Evolutionary conservation across 441 rosid genomes (phyloP).

Genomic region (Isatis lusitanica): DNA sequence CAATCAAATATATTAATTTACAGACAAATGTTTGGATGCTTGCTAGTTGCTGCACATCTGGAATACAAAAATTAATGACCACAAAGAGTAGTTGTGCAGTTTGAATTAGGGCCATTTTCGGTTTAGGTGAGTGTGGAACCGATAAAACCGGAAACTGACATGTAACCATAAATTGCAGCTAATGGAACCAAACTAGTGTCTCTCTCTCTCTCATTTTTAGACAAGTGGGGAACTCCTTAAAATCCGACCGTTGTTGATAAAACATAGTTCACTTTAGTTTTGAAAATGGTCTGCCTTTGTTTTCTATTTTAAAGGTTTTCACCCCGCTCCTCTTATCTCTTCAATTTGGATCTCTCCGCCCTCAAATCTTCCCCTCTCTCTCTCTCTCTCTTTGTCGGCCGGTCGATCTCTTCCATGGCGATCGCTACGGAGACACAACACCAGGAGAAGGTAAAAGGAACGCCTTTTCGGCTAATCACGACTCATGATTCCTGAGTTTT

Average conservation of each 20-base stretch:
- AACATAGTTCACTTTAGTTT: neutral
- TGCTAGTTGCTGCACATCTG: too few relatives aligned
- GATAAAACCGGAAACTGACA: neutral
- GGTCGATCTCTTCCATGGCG: slow-evolving; percentile 31
- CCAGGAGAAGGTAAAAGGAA: slow-evolving; percentile 31
- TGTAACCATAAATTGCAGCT: too few relatives aligned
- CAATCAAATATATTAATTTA: too few relatives aligned
- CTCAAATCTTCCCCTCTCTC: slow-evolving; percentile 1
- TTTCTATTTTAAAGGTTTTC: neutral
- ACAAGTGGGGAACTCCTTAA: slow-evolving; percentile 11
- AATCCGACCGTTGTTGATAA: slow-evolving; percentile 30
- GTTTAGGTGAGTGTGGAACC: neutral
- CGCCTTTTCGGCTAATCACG: neutral
- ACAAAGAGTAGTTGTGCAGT: too few relatives aligned
- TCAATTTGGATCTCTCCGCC: slow-evolving; percentile 1
- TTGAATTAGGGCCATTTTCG: too few relatives aligned
- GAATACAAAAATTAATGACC: too few relatives aligned
- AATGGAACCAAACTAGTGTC: too few relatives aligned
- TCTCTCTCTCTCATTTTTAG: too few relatives aligned
- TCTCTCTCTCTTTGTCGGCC: neutral
- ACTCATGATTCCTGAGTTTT: neutral
- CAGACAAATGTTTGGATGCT: too few relatives aligned
- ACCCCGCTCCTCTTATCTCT: slow-evolving; percentile 28
- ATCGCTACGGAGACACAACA: slow-evolving; percentile 36
- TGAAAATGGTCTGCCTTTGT: neutral